A percentile compares a stretch with the other conserved stretches of the same genome.
Evolutionary conservation across 257 asterid species (phyloP).

Genomic region (Buddleja alternifolia): DNA sequence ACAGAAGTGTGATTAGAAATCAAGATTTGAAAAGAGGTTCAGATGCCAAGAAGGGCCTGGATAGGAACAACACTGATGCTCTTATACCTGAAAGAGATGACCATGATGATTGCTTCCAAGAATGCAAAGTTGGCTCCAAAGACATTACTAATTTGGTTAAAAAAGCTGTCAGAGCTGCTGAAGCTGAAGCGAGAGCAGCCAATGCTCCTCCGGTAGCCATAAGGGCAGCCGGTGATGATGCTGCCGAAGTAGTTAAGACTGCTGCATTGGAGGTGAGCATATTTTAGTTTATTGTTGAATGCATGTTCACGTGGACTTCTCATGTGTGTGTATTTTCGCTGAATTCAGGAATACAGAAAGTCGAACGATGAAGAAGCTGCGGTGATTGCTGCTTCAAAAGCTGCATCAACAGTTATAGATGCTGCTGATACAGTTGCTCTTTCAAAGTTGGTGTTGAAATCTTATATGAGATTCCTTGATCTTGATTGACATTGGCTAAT

Average conservation of each 20-base stretch:
- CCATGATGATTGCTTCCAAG: slow-evolving; percentile 86
- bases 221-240: slow-evolving; percentile 95
- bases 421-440: slow-evolving; percentile 80
- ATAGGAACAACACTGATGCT: slow-evolving; percentile 41
- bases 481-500: slow-evolving; percentile 18
- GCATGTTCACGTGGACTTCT: slow-evolving; percentile 18
- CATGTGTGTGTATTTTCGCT: slow-evolving; percentile 12
- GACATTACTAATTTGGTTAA: slow-evolving; percentile 79
- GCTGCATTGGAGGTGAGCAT: slow-evolving; percentile 87
- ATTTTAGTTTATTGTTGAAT: slow-evolving; percentile 24
- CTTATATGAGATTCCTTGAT: slow-evolving; percentile 22
- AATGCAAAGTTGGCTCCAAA: slow-evolving; percentile 77
- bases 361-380: slow-evolving; percentile 89
- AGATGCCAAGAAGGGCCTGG: slow-evolving; percentile 57
- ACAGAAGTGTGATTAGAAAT: slow-evolving; percentile 53
- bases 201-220: slow-evolving; percentile 89
- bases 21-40: slow-evolving; percentile 53
- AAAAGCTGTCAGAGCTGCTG: slow-evolving; percentile 95
- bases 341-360: slow-evolving; percentile 67
- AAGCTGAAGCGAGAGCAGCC: slow-evolving; percentile 93
- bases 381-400: slow-evolving; percentile 82
- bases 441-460: slow-evolving; percentile 58
- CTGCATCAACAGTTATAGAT: slow-evolving; percentile 89
- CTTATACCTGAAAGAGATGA: slow-evolving; percentile 70
- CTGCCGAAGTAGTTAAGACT: slow-evolving; percentile 93